Percentiles rank a stretch among this genome's conserved stretches.
Evolutionary conservation across 2,329 filamentous ascomycete genomes (phyloP).

Genomic region (Thelonectria rubi): DNA sequence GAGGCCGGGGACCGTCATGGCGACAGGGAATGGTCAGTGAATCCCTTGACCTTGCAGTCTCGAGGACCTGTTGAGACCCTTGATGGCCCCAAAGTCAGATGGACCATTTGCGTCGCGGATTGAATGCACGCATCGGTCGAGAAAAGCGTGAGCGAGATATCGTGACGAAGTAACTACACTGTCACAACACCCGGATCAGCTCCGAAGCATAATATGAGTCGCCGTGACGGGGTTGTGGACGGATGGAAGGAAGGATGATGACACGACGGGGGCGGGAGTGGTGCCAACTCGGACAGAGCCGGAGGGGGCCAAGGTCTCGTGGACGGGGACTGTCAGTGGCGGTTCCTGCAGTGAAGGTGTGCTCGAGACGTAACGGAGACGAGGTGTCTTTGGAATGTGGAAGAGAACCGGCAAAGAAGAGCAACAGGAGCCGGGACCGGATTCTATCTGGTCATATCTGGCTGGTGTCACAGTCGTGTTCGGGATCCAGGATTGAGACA

Average conservation of each 20-base stretch:
- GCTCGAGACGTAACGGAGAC: slow-evolving; percentile 28
- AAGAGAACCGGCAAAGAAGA: slow-evolving; percentile 24
- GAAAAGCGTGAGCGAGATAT: slow-evolving; percentile 23
- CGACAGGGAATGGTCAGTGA: slow-evolving; percentile 16
- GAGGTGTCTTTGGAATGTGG: slow-evolving; percentile 4
- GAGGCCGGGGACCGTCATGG: slow-evolving; percentile 18
- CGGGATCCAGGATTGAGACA: slow-evolving; percentile 30
- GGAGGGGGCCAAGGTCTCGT: slow-evolving; percentile 40
- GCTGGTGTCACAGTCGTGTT: slow-evolving; percentile 26
- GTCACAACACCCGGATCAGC: slow-evolving; percentile 25
- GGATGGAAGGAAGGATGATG: slow-evolving; percentile 29
- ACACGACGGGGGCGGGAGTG: slow-evolving; percentile 36
- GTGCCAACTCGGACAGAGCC: slow-evolving; percentile 44
- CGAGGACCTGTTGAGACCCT: slow-evolving; percentile 20
- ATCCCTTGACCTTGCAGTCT: slow-evolving; percentile 19
- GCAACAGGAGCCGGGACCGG: slow-evolving; percentile 21
- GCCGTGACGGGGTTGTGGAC: slow-evolving; percentile 22
- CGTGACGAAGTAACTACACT: slow-evolving; percentile 23
- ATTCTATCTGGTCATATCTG: slow-evolving; percentile 30
- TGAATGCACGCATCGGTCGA: slow-evolving; percentile 40
- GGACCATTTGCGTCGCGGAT: slow-evolving; percentile 30
- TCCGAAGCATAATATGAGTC: slow-evolving; percentile 14
- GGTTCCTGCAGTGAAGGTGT: slow-evolving; percentile 40
- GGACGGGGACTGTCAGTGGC: slow-evolving; percentile 35
- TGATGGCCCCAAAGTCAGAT: slow-evolving; percentile 29